Evolutionary conservation across 805 yeast species (phyloP), one percentile per base, ranked within the genome.

Genomic region (Brettanomyces anomalus): DNA sequence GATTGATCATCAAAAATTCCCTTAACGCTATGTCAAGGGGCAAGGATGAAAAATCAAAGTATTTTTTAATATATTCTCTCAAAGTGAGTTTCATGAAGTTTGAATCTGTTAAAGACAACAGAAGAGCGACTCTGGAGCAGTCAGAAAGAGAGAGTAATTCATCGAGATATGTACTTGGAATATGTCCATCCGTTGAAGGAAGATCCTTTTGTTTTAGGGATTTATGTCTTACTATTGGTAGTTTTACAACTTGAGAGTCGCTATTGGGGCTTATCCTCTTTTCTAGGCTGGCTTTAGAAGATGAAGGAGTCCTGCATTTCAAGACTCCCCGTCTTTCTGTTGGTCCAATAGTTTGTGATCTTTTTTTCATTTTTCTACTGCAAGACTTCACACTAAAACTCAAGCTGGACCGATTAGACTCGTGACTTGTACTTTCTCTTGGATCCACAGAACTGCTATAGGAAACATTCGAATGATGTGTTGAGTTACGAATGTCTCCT

Each of bases 1-100:
- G 76, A 44, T 77, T 69, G 39, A 69, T 61, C 65, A 77, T 67
- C 35, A 84, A 58, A 40, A 83, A 70, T 49, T 72, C 74, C 35
- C 89, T 62, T 41, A 84, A 57, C 0, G 89, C 70, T 45, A 84
- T 64, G 51, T 84, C 93, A 15, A 84, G 51, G 0, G 93, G 84
- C 47, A 74, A 75, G 20, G 64, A 64, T 3, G 50, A 36, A 45
- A 83, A 79, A 42, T 74, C 66, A 51, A 79, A 78, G 38, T 57
- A 63, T 14, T 58, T 47, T 35, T 62, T 47, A 40, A 62, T 53
- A 33, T 50, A 55, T 36, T 56, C 55, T 36, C 53, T 46, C 28
- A 52, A 44, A 11, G 54, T 46, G 8, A 14, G 31, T 37, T 46
- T 54, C 42, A 63, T 41, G 20, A 58, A 59, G 4, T 57, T 51